phyloP scores from a whole-genome alignment of 1,284 basidiomycete genomes.

The Rhizoctonia solani region DNA sequence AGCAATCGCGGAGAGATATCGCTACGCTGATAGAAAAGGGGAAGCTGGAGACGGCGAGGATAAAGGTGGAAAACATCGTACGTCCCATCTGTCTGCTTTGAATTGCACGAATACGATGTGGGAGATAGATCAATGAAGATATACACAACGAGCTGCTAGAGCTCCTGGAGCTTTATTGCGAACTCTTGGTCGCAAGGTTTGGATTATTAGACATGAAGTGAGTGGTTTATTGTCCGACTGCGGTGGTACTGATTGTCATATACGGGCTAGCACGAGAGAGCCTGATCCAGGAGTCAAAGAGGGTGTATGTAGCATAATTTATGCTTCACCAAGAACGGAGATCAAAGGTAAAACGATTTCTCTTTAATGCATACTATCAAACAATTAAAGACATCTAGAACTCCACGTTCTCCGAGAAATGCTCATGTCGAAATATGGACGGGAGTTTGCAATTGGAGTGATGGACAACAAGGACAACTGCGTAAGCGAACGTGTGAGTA shows the following conservation, averaged over 20 bases:
- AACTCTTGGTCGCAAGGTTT: constrained; percentile 90
- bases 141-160: constrained; percentile 86
- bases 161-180: constrained; percentile 90
- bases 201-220: constrained; percentile 85
- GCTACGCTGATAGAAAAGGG: constrained; percentile 76
- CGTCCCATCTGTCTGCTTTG: background rate
- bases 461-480: constrained; percentile 83
- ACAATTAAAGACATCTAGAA: constrained; percentile 55
- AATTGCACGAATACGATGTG: background rate
- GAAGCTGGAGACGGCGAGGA: constrained; percentile 79
- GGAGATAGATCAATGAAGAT: constrained; percentile 76
- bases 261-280: constrained; percentile 62
- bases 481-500: constrained; percentile 75
- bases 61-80: constrained; percentile 72
- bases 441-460: constrained; percentile 76
- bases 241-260: background rate
- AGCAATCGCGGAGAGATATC: constrained; percentile 77
- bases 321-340: constrained; percentile 89
- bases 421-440: constrained; percentile 90
- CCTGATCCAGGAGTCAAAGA: constrained; percentile 82
- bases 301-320: constrained; percentile 67
- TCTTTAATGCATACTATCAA: background rate
- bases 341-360: constrained; percentile 66
- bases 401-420: constrained; percentile 90
- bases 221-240: constrained; percentile 42